Percentiles rank a stretch among this genome's conserved stretches.
Conservation (phyloP, 2,329 filamentous ascomycete species). For the Paramyrothecium sp. region DNA sequence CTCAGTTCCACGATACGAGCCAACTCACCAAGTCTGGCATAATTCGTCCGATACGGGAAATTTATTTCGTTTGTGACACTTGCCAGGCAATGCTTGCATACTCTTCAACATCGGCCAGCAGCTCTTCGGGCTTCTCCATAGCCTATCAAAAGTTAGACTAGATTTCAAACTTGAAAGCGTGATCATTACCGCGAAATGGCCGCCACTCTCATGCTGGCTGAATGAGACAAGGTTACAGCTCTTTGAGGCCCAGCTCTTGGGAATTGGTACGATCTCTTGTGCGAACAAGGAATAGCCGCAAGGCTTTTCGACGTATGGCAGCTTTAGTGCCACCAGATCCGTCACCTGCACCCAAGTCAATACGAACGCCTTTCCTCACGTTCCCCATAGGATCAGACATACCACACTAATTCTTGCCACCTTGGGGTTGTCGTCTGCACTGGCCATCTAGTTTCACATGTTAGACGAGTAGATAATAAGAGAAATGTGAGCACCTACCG, state of each 20-base stretch:
- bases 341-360: slow-evolving; percentile 2
- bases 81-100: slow-evolving; percentile 24
- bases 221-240: slow-evolving; percentile 36
- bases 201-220: slow-evolving; percentile 13
- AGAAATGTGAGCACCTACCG: background rate
- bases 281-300: slow-evolving; percentile 45
- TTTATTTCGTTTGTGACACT: slow-evolving; percentile 3
- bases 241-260: slow-evolving; percentile 28
- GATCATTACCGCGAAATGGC: slow-evolving; percentile 11
- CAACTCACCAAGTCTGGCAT: too few relatives aligned
- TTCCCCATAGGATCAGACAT: background rate
- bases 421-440: slow-evolving; percentile 18
- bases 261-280: slow-evolving; percentile 36
- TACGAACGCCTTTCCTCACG: background rate
- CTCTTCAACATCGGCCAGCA: slow-evolving; percentile 42
- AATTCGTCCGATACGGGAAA: too few relatives aligned
- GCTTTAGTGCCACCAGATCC: slow-evolving; percentile 3
- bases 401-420: slow-evolving; percentile 11
- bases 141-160: slow-evolving; percentile 39
- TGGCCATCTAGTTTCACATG: background rate
- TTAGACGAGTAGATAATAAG: background rate
- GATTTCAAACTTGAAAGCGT: slow-evolving; percentile 43
- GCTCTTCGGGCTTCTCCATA: slow-evolving; percentile 37
- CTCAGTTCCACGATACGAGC: too few relatives aligned
- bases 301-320: slow-evolving; percentile 33